These are phyloP conservation scores for Veloboletus limbatus DNA, from an alignment of 1,284 basidiomycete genomes.

Conservation along the genomic window DNA sequence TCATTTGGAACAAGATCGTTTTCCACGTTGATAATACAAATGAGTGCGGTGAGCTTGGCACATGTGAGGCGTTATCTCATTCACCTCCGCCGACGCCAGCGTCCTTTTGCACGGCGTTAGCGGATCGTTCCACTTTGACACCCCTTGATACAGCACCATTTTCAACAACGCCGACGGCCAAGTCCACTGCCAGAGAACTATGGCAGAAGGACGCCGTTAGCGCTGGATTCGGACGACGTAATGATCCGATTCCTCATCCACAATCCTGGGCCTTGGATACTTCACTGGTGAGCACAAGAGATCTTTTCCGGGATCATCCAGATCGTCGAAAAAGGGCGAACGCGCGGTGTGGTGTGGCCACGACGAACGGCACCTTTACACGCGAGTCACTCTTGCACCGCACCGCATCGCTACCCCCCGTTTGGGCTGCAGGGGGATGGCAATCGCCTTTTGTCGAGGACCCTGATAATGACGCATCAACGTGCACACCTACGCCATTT, in stretches of 20 bases:
- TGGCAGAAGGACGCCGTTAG: slow-evolving; percentile 20
- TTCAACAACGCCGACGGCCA: slow-evolving; percentile 19
- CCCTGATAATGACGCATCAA: no score
- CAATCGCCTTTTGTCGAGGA: no score
- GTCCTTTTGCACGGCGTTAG: slow-evolving; percentile 34
- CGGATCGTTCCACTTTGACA: neutral
- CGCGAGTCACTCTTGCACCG: slow-evolving; percentile 10
- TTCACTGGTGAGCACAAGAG: slow-evolving; percentile 19
- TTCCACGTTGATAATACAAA: slow-evolving; percentile 9
- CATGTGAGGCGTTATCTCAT: neutral
- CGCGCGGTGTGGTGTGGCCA: slow-evolving; percentile 14
- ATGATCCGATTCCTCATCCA: slow-evolving; percentile 16
- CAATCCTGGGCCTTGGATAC: slow-evolving; percentile 30
- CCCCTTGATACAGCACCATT: slow-evolving; percentile 11
- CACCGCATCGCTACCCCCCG: no score
- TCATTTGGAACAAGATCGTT: slow-evolving; percentile 35
- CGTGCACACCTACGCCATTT: no score
- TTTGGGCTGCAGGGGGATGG: slow-evolving; percentile 9
- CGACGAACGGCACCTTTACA: slow-evolving; percentile 29
- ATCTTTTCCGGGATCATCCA: neutral
- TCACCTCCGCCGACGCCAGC: slow-evolving; percentile 10
- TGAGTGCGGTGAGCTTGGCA: slow-evolving; percentile 7
- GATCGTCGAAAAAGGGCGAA: neutral
- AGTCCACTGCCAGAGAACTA: slow-evolving; percentile 25
- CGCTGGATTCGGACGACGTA: slow-evolving; percentile 29